These are phyloP conservation scores for Thelonectria olida DNA, from an alignment of 2,329 filamentous ascomycete species.

Conservation along the genomic window DNA sequence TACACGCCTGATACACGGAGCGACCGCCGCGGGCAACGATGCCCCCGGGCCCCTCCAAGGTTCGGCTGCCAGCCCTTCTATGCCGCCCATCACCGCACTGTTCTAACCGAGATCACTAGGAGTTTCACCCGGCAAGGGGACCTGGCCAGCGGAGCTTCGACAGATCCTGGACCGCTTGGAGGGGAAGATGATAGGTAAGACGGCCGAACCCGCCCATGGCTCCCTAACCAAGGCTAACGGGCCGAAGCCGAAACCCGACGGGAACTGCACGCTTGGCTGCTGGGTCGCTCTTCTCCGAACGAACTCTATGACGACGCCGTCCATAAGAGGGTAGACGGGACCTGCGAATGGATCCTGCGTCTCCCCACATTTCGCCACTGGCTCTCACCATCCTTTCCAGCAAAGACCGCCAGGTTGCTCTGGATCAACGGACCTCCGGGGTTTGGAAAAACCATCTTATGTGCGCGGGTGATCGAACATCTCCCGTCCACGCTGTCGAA, in stretches of 20 bases:
- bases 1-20: background rate
- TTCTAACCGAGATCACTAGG: no score
- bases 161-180: background rate
- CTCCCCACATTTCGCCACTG: background rate
- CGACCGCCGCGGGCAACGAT: no score
- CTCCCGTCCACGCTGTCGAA: background rate
- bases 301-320: background rate
- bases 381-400: background rate
- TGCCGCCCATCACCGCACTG: no score
- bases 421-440: conserved; percentile 2
- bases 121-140: no score
- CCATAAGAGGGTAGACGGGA: background rate
- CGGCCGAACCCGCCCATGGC: background rate
- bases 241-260: background rate
- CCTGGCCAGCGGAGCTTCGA: background rate
- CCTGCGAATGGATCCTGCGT: background rate
- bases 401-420: background rate
- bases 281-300: background rate
- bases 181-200: background rate
- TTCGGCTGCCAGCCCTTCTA: no score
- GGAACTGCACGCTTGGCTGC: background rate
- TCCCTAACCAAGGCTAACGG: background rate
- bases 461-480: background rate
- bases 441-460: conserved; percentile 7
- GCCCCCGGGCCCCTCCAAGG: no score